Base-by-base conservation (phyloP, 2,329 filamentous ascomycete genomes). In the Aspergillus latus region DNA sequence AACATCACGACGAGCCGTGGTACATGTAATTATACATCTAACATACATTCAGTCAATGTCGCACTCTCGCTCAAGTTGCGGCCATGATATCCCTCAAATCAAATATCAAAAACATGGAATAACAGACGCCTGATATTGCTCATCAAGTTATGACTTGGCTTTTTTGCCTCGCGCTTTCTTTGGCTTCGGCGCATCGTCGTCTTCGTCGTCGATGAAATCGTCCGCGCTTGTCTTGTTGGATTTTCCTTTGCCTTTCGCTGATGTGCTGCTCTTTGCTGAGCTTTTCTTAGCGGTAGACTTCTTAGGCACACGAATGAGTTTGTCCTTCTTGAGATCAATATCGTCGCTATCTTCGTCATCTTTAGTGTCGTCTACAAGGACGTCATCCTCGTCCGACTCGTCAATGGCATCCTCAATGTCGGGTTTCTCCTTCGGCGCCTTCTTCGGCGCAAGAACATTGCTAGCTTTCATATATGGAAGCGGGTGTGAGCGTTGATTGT, bases 381-480 rank as follows among this genome's bases (percentile, higher is more conserved):
- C 76, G 34, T 86, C 86, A n/a, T 81, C 87, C 16, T 87, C 84
- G 45, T 96, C 93, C 4, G 91, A 92, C 64, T 96, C 93, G 48
- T 97, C 92, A 52, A 99, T 88, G 1, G 92, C 94, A 74, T 99
- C 94, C 75, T 99, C 94, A 32, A 99, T 82, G 76, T 99, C 94
- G 0, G 94, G 95, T 59, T 88, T 89, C 47, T 93, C 91, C 73
- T 84, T 85, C 28, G 84, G 78, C 40, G 81, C 77, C 66, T 86
- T 88, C 78, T 90, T 91, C 4, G 90, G 86, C 3, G 85, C 88
- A 8, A 85, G 73, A 13, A 94, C 83, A 61, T 82, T 90, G 66
- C 84, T 91, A 2, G 92, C 90, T 75, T 97, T 97, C 86, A 97
- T 96, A 76, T 97, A 99, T 1, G 94, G 92, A 50, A 99, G 77